Evolutionary conservation across 2,329 filamentous ascomycete genomes (phyloP), one percentile per base, ranked within the genome.

Genomic region (Fusarium duplospermum): DNA sequence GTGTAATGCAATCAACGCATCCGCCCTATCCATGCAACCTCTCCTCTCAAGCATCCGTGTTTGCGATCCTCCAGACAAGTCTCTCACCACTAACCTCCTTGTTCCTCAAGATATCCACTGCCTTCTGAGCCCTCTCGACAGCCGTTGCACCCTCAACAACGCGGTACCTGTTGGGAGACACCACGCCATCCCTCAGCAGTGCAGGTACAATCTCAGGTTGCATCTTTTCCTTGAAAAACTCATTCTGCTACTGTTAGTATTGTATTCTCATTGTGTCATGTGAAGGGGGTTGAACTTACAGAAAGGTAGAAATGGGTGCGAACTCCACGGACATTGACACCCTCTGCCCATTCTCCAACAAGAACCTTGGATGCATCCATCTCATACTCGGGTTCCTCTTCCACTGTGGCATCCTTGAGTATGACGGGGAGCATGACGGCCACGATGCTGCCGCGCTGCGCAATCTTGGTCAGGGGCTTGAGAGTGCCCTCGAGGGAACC

Each of bases 401-500:
- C 82, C 6, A 85, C 82, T 0, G 82, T 86, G 0, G 89, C 86
- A 69, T 91, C 87, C 50, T 81, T 84, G 52, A 90, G 72, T 66
- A 92, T 89, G 18, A 92, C 86, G 0, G 90, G 90, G 7, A 93
- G 79, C 81, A 92, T 85, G 18, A 91, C 80, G 0, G 89, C 90
- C 0, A 92, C 88, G 27, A 81, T 88, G 5, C 84, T 81, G 0
- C 88, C 88, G 2, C 62, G 78, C 67, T 84, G 80, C 0, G 87
- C 89, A 27, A 92, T 81, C 71, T 84, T 84, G 6, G 85, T 83
- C 36, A 92, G 80, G 3, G 86, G 88, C 35, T 76, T 74, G 7
- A 91, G 72, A 7, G 86, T 87, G 0, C 86, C 86, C 3, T 82
- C 76, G 38, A 86, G 79, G 4, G 85, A 87, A 3, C 87, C 87